Percentiles rank a stretch among this genome's conserved stretches.
These are phyloP conservation scores for Tulasnella sp. DNA, from an alignment of 768 basidiomycete species.

Conservation along the genomic window DNA sequence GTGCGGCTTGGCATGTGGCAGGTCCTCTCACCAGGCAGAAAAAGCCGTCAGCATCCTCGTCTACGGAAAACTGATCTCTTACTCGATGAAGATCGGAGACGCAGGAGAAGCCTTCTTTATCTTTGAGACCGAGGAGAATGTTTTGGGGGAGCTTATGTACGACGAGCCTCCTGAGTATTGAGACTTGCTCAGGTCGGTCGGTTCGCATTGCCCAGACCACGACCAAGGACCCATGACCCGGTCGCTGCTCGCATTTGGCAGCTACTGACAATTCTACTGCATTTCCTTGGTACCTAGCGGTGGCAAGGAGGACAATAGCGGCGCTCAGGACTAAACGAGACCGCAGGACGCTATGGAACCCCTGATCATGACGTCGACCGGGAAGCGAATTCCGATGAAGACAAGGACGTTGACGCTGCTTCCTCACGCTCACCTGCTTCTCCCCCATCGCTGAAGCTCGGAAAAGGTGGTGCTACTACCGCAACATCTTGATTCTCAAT, in stretches of 20 bases:
- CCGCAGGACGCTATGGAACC: slow-evolving; percentile 5
- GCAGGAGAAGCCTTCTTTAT: slow-evolving; percentile 99
- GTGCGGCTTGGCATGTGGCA: slow-evolving; percentile 97
- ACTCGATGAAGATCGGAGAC: slow-evolving; percentile 97
- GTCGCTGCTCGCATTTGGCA: no score
- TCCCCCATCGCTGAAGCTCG: background rate
- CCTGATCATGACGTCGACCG: no score
- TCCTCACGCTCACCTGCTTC: background rate
- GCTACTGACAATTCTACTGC: background rate
- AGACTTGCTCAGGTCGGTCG: slow-evolving; percentile 20
- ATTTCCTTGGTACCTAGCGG: background rate
- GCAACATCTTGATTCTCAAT: background rate
- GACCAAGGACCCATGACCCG: background rate
- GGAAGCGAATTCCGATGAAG: background rate
- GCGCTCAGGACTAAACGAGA: background rate
- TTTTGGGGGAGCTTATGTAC: slow-evolving; percentile 82
- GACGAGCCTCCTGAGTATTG: slow-evolving; percentile 85
- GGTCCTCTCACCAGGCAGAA: slow-evolving; percentile 55
- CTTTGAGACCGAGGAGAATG: slow-evolving; percentile 91
- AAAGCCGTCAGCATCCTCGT: slow-evolving; percentile 92
- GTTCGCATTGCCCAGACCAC: background rate
- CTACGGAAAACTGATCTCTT: slow-evolving; percentile 80
- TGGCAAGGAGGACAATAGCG: background rate
- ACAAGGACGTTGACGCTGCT: background rate
- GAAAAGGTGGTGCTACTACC: background rate